Evolutionary conservation across 202 grass and related monocot genomes (phyloP).

Genomic region (Eragrostis tef): DNA sequence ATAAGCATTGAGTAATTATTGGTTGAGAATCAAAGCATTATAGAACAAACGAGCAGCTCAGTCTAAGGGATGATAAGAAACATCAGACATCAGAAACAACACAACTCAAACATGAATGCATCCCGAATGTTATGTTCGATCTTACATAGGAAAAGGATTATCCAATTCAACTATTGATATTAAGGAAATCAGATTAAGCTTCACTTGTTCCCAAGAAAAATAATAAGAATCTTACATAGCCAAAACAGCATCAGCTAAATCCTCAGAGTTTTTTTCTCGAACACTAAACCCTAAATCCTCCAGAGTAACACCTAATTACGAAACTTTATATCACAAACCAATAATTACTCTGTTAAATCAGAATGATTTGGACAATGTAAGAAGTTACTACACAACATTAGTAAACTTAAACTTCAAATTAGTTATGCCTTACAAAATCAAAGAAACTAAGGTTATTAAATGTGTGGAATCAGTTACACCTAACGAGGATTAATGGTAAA

Average conservation of each 20-base stretch:
- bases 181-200: background rate
- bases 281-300: no score
- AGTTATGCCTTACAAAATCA: constrained; percentile 12
- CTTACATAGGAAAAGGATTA: background rate
- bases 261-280: background rate
- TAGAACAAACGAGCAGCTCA: constrained; percentile 55
- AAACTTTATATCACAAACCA: background rate
- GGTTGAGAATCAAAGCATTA: constrained; percentile 75
- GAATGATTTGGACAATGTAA: background rate
- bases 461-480: background rate
- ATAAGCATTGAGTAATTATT: constrained; percentile 16
- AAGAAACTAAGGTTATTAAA: constrained; percentile 1
- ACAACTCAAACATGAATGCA: background rate
- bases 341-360: background rate
- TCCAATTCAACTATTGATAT: background rate
- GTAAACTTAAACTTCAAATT: background rate
- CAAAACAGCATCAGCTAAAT: background rate
- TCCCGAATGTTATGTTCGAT: background rate
- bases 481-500: background rate
- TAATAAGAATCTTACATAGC: background rate
- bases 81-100: constrained; percentile 23
- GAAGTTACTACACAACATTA: constrained; percentile 8
- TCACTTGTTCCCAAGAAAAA: background rate
- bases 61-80: no score
- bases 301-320: constrained; percentile 16